A percentile compares a stretch with the other conserved stretches of the same genome.
Evolutionary conservation across 2,329 filamentous ascomycete species (phyloP).

Genomic region (Catunica adiposa): DNA sequence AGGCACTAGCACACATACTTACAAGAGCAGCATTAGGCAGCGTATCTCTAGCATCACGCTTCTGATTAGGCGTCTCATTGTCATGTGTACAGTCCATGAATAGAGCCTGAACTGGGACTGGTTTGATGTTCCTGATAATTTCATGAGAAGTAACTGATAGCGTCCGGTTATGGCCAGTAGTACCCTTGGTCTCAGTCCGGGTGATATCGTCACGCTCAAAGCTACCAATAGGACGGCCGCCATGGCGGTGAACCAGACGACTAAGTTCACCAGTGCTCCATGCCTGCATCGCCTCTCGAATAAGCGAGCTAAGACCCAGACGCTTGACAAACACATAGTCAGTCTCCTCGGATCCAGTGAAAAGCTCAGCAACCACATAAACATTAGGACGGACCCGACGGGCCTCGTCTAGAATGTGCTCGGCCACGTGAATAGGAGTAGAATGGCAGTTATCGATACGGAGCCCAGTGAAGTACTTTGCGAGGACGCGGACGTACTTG

Average conservation of each 20-base stretch:
- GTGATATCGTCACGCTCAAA: conserved; percentile 86
- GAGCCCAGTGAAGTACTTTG: conserved; percentile 88
- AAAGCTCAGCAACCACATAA: conserved; percentile 86
- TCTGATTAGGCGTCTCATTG: conserved; percentile 91
- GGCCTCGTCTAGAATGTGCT: conserved; percentile 90
- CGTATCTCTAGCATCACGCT: conserved; percentile 84
- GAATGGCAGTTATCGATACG: conserved; percentile 98
- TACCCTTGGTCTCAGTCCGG: conserved; percentile 32
- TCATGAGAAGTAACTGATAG: conserved; percentile 33
- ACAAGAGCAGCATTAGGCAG: conserved; percentile 87
- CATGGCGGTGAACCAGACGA: conserved; percentile 81
- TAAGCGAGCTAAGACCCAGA: conserved; percentile 76
- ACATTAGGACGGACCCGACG: conserved; percentile 71
- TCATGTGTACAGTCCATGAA: conserved; percentile 99
- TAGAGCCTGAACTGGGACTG: conserved; percentile 76
- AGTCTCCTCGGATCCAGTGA: conserved; percentile 87
- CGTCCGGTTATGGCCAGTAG: not conserved
- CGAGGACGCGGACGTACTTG: conserved; percentile 76
- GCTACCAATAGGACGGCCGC: conserved; percentile 85
- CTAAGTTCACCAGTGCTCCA: conserved; percentile 92
- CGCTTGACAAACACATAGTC: conserved; percentile 93
- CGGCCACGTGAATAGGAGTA: conserved; percentile 83
- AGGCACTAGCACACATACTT: conserved; percentile 87
- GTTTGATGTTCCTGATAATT: conserved; percentile 64
- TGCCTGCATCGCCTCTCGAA: conserved; percentile 95